Base-by-base conservation (phyloP, 768 basidiomycete species). In the Austroboletus festivus region DNA sequence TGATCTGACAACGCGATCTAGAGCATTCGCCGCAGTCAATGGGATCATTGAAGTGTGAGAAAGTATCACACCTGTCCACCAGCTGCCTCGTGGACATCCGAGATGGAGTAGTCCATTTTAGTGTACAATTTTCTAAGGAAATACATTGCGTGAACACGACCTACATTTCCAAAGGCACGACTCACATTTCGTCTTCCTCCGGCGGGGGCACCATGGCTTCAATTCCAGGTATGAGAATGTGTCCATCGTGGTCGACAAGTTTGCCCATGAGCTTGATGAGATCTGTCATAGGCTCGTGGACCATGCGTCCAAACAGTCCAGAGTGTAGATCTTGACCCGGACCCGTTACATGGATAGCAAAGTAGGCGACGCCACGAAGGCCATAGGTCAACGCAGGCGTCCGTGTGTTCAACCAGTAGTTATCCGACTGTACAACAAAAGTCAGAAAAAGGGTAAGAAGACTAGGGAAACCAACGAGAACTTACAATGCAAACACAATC, bases 251-350 rank as follows among this genome's bases (percentile, higher is more conserved):
- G 38, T 80, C 79, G 46, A 96, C 93, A 38, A 97, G 88, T 56
- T 82, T 91, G 59, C 85, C 81, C 80, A 97, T 83, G 54, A 97
- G 72, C 38, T 69, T 63, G 63, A 96, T 75, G 43, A 96, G 82
- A 63, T 95, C 94, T 0, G 91, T 94, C 94, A 97, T 95, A 13
- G 94, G 93, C 67, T 89, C 87, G 61, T 90, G 85, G 19, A 91
- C 87, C 26, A 80, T 83, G 31, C 85, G 75, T 9, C 91, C 90
- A 61, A 89, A 92, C 24, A 85, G 76, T 46, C 94, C 94, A 33
- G 92, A 93, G 68, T 98, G 95, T 1, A 97, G 76, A 62, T 97
- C 93, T 38, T 85, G 77, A 18, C 74, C 83, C 4, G 95, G 94
- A 4, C 95, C 95, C 4, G 85, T 75, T 44, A 98, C 71, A 23